Conservation (phyloP, 2,329 filamentous ascomycete genomes). For the Ceratocystis ficicola region DNA sequence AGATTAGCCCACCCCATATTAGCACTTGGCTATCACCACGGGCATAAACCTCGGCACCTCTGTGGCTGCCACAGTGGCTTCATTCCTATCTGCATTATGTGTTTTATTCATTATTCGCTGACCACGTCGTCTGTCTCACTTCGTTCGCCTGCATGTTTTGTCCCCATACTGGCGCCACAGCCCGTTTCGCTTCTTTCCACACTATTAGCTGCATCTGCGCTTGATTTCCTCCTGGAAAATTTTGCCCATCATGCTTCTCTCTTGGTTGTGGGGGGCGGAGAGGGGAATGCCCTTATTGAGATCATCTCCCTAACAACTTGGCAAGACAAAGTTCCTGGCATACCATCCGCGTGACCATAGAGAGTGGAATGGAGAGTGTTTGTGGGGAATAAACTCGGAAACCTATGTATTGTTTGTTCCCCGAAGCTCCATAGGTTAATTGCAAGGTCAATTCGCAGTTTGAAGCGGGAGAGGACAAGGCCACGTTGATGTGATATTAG, state of each 20-base stretch:
- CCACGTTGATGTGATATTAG: not conserved
- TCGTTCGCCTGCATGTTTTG: slow-evolving; percentile 8
- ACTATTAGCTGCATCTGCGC: not conserved
- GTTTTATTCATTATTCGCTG: not conserved
- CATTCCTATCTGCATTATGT: not conserved
- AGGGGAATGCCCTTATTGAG: not conserved
- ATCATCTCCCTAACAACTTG: slow-evolving; percentile 7
- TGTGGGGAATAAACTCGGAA: slow-evolving; percentile 1
- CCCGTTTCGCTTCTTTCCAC: slow-evolving; percentile 1
- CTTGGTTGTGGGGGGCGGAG: not conserved
- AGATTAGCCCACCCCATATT: not conserved
- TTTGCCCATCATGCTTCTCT: not conserved
- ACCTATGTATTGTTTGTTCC: not conserved
- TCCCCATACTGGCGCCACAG: slow-evolving; percentile 1
- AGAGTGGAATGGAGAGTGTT: slow-evolving; percentile 8
- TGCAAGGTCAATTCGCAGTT: not conserved
- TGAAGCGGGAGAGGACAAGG: not conserved
- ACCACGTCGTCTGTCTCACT: slow-evolving; percentile 2
- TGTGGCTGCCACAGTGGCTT: not conserved
- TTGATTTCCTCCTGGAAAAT: not conserved
- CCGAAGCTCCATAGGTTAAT: not conserved
- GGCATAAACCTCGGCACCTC: not conserved
- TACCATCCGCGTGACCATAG: not conserved
- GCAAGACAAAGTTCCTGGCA: slow-evolving; percentile 9
- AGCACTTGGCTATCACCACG: not conserved